Evolutionary conservation across 2,329 filamentous ascomycete genomes (phyloP).

Genomic region (Aspergillus glaucus): DNA sequence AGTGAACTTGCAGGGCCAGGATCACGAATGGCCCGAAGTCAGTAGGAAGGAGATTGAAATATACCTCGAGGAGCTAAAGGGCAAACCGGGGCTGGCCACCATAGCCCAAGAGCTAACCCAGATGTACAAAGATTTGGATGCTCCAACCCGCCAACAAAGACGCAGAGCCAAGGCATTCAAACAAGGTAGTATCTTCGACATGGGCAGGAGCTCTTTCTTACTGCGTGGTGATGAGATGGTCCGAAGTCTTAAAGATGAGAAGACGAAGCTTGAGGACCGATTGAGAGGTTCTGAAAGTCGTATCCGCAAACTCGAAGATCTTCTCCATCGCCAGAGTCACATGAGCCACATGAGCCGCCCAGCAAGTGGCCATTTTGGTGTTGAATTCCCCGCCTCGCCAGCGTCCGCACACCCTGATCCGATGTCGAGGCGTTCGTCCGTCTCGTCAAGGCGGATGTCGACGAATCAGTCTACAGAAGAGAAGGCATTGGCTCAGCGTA

Average conservation of each 20-base stretch:
- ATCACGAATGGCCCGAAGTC: conserved; percentile 72
- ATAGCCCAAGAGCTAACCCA: conserved; percentile 68
- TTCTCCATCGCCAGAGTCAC: conserved; percentile 75
- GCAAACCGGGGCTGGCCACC: conserved; percentile 58
- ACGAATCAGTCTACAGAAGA: conserved; percentile 55
- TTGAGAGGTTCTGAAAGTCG: conserved; percentile 81
- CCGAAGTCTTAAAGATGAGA: conserved; percentile 74
- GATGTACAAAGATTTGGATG: conserved; percentile 70
- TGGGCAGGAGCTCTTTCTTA: conserved; percentile 79
- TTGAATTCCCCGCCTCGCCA: conserved; percentile 35
- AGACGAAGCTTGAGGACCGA: conserved; percentile 64
- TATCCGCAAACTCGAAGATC: conserved; percentile 82
- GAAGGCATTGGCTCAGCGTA: conserved; percentile 55
- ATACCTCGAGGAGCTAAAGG: conserved; percentile 62
- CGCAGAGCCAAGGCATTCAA: conserved; percentile 91
- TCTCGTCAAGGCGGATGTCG: conserved; percentile 56
- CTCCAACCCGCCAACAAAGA: conserved; percentile 77
- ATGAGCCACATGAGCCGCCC: conserved; percentile 49
- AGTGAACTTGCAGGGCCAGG: conserved; percentile 74
- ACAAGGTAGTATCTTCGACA: conserved; percentile 88
- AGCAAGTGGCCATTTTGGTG: conserved; percentile 45
- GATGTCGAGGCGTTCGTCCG: conserved; percentile 53
- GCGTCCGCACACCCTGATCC: conserved; percentile 37
- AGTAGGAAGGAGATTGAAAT: conserved; percentile 69
- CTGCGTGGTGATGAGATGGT: conserved; percentile 80